These are phyloP conservation scores for Betula pendula DNA, from an alignment of 306 rosid species.

Conservation along the genomic window DNA sequence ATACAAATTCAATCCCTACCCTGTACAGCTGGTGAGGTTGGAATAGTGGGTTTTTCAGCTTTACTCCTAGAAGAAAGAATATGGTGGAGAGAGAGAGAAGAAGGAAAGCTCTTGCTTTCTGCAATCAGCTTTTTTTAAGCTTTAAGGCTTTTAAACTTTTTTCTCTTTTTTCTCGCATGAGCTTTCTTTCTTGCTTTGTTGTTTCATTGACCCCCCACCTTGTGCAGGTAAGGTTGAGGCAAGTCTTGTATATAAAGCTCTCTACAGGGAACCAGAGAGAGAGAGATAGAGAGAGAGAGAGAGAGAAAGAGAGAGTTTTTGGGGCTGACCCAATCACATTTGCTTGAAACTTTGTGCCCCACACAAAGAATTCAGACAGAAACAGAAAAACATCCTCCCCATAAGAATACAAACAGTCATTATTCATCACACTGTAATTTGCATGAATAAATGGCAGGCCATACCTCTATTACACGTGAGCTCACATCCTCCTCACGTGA, in stretches of 20 bases:
- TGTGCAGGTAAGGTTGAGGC: slow-evolving; percentile 54
- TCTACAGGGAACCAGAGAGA: neutral
- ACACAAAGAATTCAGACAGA: slow-evolving; percentile 45
- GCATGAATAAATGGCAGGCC: slow-evolving; percentile 53
- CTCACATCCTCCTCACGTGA: slow-evolving; percentile 39
- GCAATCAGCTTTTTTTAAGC: slow-evolving; percentile 64
- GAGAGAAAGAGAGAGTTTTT: neutral
- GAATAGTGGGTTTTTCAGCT: slow-evolving; percentile 65
- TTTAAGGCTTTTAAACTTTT: slow-evolving; percentile 43
- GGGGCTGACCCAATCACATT: slow-evolving; percentile 37
- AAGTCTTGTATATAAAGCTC: slow-evolving; percentile 62
- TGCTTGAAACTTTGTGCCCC: slow-evolving; percentile 40
- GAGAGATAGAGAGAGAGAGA: slow-evolving; percentile 18
- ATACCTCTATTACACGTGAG: slow-evolving; percentile 38
- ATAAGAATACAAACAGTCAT: slow-evolving; percentile 53
- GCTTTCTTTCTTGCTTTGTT: slow-evolving; percentile 46
- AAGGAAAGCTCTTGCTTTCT: slow-evolving; percentile 61
- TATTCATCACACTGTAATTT: slow-evolving; percentile 54
- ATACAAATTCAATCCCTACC: slow-evolving; percentile 21
- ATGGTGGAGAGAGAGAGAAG: slow-evolving; percentile 12
- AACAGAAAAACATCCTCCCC: slow-evolving; percentile 59
- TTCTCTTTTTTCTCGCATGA: slow-evolving; percentile 24
- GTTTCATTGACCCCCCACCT: slow-evolving; percentile 71
- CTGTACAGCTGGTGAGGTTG: slow-evolving; percentile 36
- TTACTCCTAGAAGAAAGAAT: slow-evolving; percentile 37